Conservation (phyloP, 768 basidiomycete species). For the Crepidotus variabilis region DNA sequence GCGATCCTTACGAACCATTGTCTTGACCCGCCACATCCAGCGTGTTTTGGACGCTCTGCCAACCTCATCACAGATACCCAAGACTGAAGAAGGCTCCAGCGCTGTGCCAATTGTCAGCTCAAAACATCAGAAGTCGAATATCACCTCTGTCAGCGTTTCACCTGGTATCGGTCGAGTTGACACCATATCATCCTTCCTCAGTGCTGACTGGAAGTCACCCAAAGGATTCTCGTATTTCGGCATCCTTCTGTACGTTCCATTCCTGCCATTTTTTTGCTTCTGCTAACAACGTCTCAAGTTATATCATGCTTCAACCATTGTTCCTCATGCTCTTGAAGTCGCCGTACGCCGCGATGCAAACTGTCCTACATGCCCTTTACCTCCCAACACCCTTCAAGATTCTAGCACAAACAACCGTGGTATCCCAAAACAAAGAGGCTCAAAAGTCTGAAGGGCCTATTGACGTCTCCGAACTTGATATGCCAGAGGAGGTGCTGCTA, state of each 20-base stretch:
- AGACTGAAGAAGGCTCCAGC: constrained; percentile 30
- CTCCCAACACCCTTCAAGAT: constrained; percentile 77
- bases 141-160: constrained; percentile 68
- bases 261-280: constrained; percentile 9
- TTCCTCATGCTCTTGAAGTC: constrained; percentile 70
- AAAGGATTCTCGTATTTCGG: constrained; percentile 38
- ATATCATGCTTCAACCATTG: constrained; percentile 62
- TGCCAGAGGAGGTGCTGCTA: constrained; percentile 63
- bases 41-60: constrained; percentile 82
- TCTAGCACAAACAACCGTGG: constrained; percentile 23
- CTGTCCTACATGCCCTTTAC: constrained; percentile 78
- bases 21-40: constrained; percentile 78
- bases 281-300: constrained; percentile 35
- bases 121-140: constrained; percentile 59
- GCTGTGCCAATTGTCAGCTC: constrained; percentile 32
- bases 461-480: constrained; percentile 16
- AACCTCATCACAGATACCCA: constrained; percentile 47
- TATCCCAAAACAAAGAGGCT: constrained; percentile 3
- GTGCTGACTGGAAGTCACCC: constrained; percentile 39
- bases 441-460: constrained; percentile 7
- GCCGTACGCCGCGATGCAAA: constrained; percentile 60
- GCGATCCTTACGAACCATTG: constrained; percentile 56
- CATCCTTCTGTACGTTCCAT: constrained; percentile 42
- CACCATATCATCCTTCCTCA: constrained; percentile 55
- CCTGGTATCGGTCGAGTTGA: constrained; percentile 76